phyloP scores from a whole-genome alignment of 345 rosid species.

The Rhizophora apiculata region DNA sequence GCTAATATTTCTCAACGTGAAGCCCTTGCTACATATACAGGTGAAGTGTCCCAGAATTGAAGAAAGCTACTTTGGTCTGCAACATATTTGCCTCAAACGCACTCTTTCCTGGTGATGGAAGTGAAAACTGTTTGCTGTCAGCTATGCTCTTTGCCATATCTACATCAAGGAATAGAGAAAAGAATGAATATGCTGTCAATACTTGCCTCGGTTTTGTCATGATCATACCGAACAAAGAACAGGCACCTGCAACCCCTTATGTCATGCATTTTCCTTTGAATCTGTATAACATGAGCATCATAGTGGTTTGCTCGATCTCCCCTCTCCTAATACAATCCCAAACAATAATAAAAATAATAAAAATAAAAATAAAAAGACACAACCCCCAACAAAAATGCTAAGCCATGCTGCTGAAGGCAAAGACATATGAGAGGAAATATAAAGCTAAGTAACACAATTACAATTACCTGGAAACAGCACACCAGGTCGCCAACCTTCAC shows the following conservation, averaged over 20 bases:
- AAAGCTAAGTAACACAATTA: background rate
- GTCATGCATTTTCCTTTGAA: conserved; percentile 58
- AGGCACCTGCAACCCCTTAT: conserved; percentile 74
- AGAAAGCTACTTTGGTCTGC: conserved; percentile 23
- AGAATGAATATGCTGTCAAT: background rate
- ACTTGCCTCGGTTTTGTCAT: conserved; percentile 50
- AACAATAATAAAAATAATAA: background rate
- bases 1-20: no score
- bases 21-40: no score
- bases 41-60: background rate
- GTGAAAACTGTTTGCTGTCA: background rate
- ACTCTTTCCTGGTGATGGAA: conserved; percentile 45
- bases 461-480: conserved; percentile 63
- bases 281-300: conserved; percentile 50
- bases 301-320: conserved; percentile 59
- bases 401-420: background rate
- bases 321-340: conserved; percentile 39
- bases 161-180: background rate
- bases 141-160: background rate
- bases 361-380: no score
- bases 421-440: background rate
- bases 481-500: conserved; percentile 55
- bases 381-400: background rate
- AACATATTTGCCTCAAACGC: conserved; percentile 56
- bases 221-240: conserved; percentile 49